Evolutionary conservation across 768 basidiomycete species (phyloP), one percentile per base, ranked within the genome.

Genomic region (Sistotremastrum suecicum): DNA sequence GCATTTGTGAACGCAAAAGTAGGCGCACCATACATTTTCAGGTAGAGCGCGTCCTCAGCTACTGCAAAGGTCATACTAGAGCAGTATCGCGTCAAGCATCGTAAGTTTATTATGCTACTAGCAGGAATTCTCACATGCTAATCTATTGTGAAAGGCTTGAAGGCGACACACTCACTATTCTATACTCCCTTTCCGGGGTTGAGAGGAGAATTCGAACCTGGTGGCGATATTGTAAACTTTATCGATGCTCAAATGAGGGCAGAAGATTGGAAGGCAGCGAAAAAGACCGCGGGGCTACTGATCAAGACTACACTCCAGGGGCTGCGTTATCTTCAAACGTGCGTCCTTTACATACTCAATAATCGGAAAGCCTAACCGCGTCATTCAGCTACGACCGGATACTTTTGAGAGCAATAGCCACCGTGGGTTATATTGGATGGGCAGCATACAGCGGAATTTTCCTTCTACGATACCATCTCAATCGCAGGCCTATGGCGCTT

Each of bases 251-350:
- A 63, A 32, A 45, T 63, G 3, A 84, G 74, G 69, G 50, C 55
- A 7, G 59, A 66, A n/a, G 76, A 75, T 0, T 72, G 79, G 34
- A 51, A 57, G 7, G 57, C 59, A 28, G 76, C 80, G 1, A 57
- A 63, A 3, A 60, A 69, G 12, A 20, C 20, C 20, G 20, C 20
- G 20, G 20, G 20, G 2, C 20, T 20, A 20, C 66, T 87, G 7
- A 78, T 84, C 39, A 49, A 67, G 34, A 53, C 64, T 7, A 66
- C 71, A 5, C 63, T 87, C 4, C 61, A 65, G 35, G 86, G 85
- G 0, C 61, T 87, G 33, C 75, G 78, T 32, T 89, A 89, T 55
- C 71, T 89, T 4, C 82, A 89, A 59, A 88, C 83, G 57, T 75
- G 46, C 42, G 62, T 53, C 9, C 53, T 59, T 41, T 52, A 45